Evolutionary conservation across 768 basidiomycete genomes (phyloP), one percentile per base, ranked within the genome.

Genomic region (Xerocomellus amylosporus): DNA sequence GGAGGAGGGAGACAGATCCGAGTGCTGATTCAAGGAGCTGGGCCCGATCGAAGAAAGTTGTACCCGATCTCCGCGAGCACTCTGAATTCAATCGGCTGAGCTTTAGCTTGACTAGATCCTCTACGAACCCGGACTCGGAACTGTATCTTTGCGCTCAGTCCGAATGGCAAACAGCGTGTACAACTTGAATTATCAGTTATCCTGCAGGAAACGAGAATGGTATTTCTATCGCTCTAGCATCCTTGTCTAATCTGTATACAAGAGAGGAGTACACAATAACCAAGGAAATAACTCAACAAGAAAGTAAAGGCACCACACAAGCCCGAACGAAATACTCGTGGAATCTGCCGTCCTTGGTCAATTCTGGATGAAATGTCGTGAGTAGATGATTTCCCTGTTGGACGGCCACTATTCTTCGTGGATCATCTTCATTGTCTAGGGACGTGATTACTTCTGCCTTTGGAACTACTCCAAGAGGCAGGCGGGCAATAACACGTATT

Each of bases 301-400:
- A 54, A 26, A 59, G 59, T 13, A 45, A 46, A 56, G 71, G 64
- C 5, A 84, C 55, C 9, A 94, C 88, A 63, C 89, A 93, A 63
- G 85, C 79, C 51, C 77, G 77, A 39, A 96, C 77, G 65, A 96
- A 98, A 68, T 90, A 96, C 56, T 96, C 89, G 69, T 97, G 95
- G 65, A 98, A 91, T 37, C 95, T 83, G 54, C 81, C 73, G 64
- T 98, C 96, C 53, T 79, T 77, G 22, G 91, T 94, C 42, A 98
- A 75, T 70, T 98, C 96, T 0, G 95, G 96, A 66, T 98, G 96
- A 74, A 97, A 98, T 0, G 87, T 91, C 5, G 94, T 93, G 28
- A 94, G 78, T 56, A 98, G 75, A 66, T 93, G 86, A 26, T 75
- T 77, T 26, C 95, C 95, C 66, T 97, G 91, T 4, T 86, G 83